Evolutionary conservation across 768 basidiomycete species (phyloP).

Genomic region (Boletus tylopilopsis): DNA sequence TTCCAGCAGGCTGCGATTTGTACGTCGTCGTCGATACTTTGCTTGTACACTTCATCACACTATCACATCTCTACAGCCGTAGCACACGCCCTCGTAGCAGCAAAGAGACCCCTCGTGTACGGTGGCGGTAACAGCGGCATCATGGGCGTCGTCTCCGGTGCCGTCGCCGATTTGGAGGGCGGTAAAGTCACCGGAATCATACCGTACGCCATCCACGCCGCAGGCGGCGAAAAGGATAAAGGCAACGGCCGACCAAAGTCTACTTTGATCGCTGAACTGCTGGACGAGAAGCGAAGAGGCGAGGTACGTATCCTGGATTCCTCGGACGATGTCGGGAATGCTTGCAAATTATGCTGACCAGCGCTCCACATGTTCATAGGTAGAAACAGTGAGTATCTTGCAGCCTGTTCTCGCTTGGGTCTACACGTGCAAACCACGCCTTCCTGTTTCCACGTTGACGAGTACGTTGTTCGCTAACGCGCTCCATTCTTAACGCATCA

Average conservation of each 20-base stretch:
- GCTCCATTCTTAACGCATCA: constrained; percentile 24
- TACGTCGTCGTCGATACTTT: constrained; percentile 39
- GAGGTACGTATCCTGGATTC: constrained; percentile 27
- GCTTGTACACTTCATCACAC: neutral
- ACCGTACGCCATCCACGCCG: constrained; percentile 69
- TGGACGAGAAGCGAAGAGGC: constrained; percentile 33
- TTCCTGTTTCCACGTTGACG: neutral
- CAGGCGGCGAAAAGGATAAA: constrained; percentile 61
- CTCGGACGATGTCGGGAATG: constrained; percentile 1
- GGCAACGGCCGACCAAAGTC: constrained; percentile 24
- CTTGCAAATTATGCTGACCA: constrained; percentile 10
- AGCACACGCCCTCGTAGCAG: constrained; percentile 63
- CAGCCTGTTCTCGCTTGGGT: neutral
- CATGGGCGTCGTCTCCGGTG: constrained; percentile 78
- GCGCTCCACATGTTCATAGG: constrained; percentile 9
- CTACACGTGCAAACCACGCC: constrained; percentile 5
- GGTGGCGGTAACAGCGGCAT: constrained; percentile 82
- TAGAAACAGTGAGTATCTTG: constrained; percentile 30
- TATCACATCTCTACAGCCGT: constrained; percentile 44
- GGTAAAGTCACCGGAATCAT: constrained; percentile 76
- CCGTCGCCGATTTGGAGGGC: constrained; percentile 54
- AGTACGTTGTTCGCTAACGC: constrained; percentile 9
- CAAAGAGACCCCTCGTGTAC: constrained; percentile 69
- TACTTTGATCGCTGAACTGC: constrained; percentile 14
- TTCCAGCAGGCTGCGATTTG: constrained; percentile 68